A percentile compares a stretch with the other conserved stretches of the same genome.
phyloP scores from a whole-genome alignment of 257 asterid species.

The Nicotiana sylvestris region DNA sequence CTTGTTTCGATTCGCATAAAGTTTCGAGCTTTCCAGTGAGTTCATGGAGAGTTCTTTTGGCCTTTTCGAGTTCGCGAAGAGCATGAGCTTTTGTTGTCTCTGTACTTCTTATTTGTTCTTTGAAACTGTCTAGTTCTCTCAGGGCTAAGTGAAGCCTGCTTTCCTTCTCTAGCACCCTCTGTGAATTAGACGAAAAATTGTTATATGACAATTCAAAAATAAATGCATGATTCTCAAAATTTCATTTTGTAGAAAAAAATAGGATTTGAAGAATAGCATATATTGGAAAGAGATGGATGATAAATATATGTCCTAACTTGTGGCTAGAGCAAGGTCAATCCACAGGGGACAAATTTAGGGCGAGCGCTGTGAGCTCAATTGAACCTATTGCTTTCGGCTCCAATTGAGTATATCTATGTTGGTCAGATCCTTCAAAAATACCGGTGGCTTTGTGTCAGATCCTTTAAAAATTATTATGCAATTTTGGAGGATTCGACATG shows the following conservation, averaged over 20 bases:
- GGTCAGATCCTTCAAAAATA: too few relatives aligned
- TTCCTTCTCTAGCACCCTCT: constrained; percentile 86
- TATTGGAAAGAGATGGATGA: not conserved
- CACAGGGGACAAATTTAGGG: too few relatives aligned
- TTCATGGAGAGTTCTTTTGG: constrained; percentile 54
- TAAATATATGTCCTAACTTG: not conserved
- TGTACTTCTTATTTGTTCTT: constrained; percentile 39
- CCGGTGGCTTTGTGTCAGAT: too few relatives aligned
- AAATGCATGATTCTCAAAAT: too few relatives aligned
- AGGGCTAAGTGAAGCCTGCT: constrained; percentile 59
- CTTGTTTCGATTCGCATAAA: constrained; percentile 54
- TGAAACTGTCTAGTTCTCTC: constrained; percentile 50
- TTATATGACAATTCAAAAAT: not conserved
- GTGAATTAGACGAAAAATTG: not conserved
- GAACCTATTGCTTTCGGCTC: not conserved
- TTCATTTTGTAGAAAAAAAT: too few relatives aligned
- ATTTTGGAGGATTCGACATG: too few relatives aligned
- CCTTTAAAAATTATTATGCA: too few relatives aligned
- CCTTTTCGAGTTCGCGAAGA: constrained; percentile 46
- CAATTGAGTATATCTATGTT: too few relatives aligned
- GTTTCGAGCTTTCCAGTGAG: constrained; percentile 62
- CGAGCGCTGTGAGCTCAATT: too few relatives aligned
- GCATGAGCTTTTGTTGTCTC: constrained; percentile 63
- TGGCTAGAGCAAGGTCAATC: not conserved
- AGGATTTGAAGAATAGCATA: not conserved